Conservation (phyloP, 768 basidiomycete genomes). For the Auriscalpium vulgare region DNA sequence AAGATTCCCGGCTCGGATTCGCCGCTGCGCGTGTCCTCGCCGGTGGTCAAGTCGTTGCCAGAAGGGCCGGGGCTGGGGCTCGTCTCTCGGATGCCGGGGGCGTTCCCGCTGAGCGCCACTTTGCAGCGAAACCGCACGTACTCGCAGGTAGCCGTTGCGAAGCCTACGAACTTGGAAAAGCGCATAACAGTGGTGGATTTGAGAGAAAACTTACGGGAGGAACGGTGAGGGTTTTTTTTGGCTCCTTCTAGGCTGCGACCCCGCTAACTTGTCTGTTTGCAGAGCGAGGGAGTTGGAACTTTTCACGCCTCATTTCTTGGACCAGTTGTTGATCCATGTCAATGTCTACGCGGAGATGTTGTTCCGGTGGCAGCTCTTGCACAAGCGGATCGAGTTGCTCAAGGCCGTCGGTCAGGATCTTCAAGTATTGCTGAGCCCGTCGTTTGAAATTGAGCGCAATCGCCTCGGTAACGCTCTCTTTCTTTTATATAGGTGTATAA, state of each 20-base stretch:
- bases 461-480: conserved; percentile 26
- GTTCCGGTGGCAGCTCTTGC: conserved; percentile 61
- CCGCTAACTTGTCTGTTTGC: conserved; percentile 18
- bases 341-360: conserved; percentile 69
- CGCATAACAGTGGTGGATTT: conserved; percentile 28
- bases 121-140: conserved; percentile 32
- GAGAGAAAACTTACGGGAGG: conserved; percentile 12
- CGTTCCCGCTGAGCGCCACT: conserved; percentile 1
- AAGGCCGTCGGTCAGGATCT: conserved; percentile 42
- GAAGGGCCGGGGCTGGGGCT: conserved; percentile 26
- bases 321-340: conserved; percentile 46
- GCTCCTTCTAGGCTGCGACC: not conserved
- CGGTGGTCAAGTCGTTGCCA: conserved; percentile 41
- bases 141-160: conserved; percentile 31
- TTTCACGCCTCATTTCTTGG: conserved; percentile 31
- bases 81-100: conserved; percentile 2
- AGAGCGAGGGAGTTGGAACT: conserved; percentile 1
- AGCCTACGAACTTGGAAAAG: conserved; percentile 27
- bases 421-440: not conserved
- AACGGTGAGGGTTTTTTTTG: conserved; percentile 7
- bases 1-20: not conserved
- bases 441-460: conserved; percentile 14
- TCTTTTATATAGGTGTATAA: not conserved
- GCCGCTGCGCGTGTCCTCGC: not conserved
- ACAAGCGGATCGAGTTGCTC: conserved; percentile 67